Evolutionary conservation across 2,329 filamentous ascomycete genomes (phyloP).

Genomic region (Clarireedia sp.): DNA sequence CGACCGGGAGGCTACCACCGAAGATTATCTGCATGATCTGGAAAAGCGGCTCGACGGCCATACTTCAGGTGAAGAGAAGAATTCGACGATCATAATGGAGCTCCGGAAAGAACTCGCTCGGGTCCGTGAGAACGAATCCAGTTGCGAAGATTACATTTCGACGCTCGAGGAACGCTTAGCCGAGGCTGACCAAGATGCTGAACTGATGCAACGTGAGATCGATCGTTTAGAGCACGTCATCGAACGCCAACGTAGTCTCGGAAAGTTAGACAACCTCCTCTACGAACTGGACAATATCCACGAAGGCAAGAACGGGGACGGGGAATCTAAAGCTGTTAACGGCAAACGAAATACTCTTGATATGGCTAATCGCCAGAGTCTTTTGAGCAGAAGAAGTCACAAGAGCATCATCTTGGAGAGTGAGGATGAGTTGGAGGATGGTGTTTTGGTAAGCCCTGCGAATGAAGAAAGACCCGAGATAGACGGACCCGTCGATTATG

Average conservation of each 20-base stretch:
- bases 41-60: slow-evolving; percentile 87
- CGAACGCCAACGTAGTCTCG: slow-evolving; percentile 88
- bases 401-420: slow-evolving; percentile 48
- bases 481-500: slow-evolving; percentile 29
- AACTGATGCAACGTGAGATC: slow-evolving; percentile 94
- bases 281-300: slow-evolving; percentile 79
- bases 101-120: slow-evolving; percentile 86
- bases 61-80: slow-evolving; percentile 87
- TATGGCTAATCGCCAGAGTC: slow-evolving; percentile 44
- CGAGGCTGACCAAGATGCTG: slow-evolving; percentile 90
- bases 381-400: slow-evolving; percentile 45
- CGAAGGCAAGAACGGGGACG: slow-evolving; percentile 40
- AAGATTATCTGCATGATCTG: slow-evolving; percentile 85
- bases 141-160: slow-evolving; percentile 93
- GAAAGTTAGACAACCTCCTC: slow-evolving; percentile 86
- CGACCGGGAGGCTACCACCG: slow-evolving; percentile 85
- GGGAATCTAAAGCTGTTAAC: slow-evolving; percentile 33
- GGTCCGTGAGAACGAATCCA: slow-evolving; percentile 80
- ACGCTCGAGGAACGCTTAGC: slow-evolving; percentile 91
- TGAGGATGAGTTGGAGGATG: slow-evolving; percentile 24
- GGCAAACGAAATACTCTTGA: slow-evolving; percentile 32
- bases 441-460: slow-evolving; percentile 12
- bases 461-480: slow-evolving; percentile 19
- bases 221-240: slow-evolving; percentile 90
- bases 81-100: slow-evolving; percentile 74